Conservation (phyloP, 1,284 basidiomycete genomes). For the Moesziomyces globuligerus region DNA sequence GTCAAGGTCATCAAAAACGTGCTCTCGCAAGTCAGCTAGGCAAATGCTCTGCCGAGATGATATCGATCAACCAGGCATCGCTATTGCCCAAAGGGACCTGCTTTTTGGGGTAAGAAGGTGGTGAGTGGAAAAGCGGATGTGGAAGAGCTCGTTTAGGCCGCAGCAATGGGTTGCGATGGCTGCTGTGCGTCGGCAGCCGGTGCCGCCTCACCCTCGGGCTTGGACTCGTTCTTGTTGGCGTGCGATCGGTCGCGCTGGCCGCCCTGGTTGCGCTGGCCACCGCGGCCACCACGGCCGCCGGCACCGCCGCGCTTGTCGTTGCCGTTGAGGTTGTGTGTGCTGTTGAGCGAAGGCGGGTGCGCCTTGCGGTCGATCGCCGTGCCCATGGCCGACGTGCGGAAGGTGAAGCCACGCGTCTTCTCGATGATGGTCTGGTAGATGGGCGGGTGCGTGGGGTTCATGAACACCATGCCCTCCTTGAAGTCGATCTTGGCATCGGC, state of each 20-base stretch:
- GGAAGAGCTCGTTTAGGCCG: conserved; percentile 14
- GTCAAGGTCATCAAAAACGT: conserved; percentile 21
- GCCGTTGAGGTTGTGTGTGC: conserved; percentile 49
- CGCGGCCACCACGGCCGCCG: conserved; percentile 55
- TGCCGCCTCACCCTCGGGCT: conserved; percentile 37
- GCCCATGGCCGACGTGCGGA: conserved; percentile 88
- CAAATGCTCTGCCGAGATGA: no score
- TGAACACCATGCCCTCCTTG: conserved; percentile 95
- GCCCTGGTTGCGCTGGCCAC: conserved; percentile 54
- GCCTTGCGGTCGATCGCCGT: conserved; percentile 78
- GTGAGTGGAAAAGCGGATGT: background rate
- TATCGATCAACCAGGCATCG: background rate
- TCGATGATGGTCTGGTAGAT: conserved; percentile 96
- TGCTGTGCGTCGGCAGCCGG: conserved; percentile 29
- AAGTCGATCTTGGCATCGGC: conserved; percentile 98
- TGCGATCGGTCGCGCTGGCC: conserved; percentile 40
- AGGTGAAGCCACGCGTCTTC: conserved; percentile 89
- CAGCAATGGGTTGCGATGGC: conserved; percentile 39
- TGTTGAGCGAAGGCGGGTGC: conserved; percentile 53
- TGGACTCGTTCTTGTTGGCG: conserved; percentile 25
- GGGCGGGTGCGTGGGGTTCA: conserved; percentile 86
- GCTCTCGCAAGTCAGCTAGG: conserved; percentile 10
- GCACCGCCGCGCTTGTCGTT: conserved; percentile 50
- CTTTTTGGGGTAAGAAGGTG: conserved; percentile 8
- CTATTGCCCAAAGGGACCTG: conserved; percentile 8